Evolutionary conservation across 306 rosid species (phyloP).

Genomic region (Casuarina equisetifolia): DNA sequence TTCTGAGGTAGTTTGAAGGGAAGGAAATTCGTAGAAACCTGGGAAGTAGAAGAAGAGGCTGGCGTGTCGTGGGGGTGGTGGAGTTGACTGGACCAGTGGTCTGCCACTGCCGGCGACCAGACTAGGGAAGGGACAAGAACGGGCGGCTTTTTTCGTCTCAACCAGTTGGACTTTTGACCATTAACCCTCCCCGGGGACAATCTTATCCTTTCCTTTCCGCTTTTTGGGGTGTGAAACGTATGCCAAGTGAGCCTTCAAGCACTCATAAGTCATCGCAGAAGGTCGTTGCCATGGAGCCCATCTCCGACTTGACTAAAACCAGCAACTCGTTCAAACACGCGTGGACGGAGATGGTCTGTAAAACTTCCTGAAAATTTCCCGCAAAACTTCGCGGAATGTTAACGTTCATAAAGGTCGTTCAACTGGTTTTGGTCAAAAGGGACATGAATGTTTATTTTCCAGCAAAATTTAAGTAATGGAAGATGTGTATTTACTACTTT

Average conservation of each 20-base stretch:
- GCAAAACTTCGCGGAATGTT: no score
- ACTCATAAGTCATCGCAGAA: not conserved
- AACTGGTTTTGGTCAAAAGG: no score
- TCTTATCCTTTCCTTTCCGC: not conserved
- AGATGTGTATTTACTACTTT: no score
- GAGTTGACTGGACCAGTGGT: slow-evolving; percentile 34
- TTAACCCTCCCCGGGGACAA: no score
- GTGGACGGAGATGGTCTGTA: not conserved
- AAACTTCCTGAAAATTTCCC: no score
- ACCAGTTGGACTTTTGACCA: no score
- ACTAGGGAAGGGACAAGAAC: not conserved
- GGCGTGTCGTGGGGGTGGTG: slow-evolving; percentile 18
- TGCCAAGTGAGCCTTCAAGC: not conserved
- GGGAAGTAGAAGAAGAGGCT: not conserved
- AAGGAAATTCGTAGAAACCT: slow-evolving; percentile 16
- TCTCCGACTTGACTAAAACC: not conserved
- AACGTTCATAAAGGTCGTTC: no score
- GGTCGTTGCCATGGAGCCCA: not conserved
- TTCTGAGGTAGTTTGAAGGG: not conserved
- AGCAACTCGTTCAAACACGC: slow-evolving; percentile 30
- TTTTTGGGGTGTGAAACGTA: not conserved
- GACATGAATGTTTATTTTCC: no score
- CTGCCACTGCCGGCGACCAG: slow-evolving; percentile 13
- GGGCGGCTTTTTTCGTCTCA: not conserved
- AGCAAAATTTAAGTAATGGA: no score